These are phyloP conservation scores for Cutaneotrichosporon dermatis DNA, from an alignment of 1,284 basidiomycete genomes.

Conservation along the genomic window DNA sequence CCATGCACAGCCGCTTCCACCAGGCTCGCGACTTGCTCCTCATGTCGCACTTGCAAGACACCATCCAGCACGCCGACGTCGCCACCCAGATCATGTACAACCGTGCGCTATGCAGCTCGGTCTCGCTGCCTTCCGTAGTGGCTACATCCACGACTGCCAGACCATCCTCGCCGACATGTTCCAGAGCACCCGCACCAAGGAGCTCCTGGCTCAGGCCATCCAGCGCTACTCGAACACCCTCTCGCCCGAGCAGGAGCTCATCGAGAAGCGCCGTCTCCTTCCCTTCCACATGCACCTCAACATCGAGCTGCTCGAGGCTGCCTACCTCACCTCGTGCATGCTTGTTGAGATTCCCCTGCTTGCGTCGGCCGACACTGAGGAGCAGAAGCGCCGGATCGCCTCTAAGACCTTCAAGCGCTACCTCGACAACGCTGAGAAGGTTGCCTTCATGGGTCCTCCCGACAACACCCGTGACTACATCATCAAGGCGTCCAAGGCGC, in stretches of 20 bases:
- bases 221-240: conserved; percentile 85
- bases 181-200: conserved; percentile 91
- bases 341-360: conserved; percentile 93
- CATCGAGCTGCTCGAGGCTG: conserved; percentile 93
- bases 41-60: conserved; percentile 98
- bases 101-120: conserved; percentile 96
- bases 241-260: conserved; percentile 91
- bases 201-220: conserved; percentile 93
- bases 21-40: conserved; percentile 96
- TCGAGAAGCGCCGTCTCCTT: conserved; percentile 89
- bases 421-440: conserved; percentile 94
- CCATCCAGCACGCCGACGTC: conserved; percentile 91
- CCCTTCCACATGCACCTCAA: conserved; percentile 99
- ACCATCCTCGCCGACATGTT: conserved; percentile 92
- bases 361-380: conserved; percentile 89
- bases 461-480: conserved; percentile 99
- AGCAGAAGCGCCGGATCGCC: conserved; percentile 83
- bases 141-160: conserved; percentile 91
- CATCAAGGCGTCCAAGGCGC: conserved; percentile 96
- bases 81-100: conserved; percentile 98
- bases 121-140: conserved; percentile 91
- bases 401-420: conserved; percentile 93
- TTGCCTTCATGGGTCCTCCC: conserved; percentile 96
- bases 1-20: conserved; percentile 93
- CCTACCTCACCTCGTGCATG: conserved; percentile 98